Evolutionary conservation across 2,329 filamentous ascomycete species (phyloP).

Genomic region (Zymoseptoria tritici): DNA sequence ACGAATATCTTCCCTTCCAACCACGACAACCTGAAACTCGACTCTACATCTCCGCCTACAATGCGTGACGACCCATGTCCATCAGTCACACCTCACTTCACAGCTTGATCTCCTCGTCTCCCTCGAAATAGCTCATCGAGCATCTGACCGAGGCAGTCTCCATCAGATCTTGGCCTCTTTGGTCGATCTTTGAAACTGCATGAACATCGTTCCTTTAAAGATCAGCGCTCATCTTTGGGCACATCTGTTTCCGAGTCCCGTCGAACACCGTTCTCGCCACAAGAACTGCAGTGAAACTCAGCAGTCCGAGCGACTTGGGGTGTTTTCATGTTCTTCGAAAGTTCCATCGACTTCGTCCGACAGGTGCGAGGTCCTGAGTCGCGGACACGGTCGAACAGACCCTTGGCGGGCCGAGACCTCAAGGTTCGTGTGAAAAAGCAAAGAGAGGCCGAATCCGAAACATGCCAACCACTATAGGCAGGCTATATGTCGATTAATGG

Average conservation of each 20-base stretch:
- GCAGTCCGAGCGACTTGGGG: neutral
- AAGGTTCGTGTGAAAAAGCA: neutral
- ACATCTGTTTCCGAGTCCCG: neutral
- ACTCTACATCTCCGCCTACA: neutral
- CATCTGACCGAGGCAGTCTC: neutral
- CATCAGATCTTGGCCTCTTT: neutral
- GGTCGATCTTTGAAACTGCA: neutral
- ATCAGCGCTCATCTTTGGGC: neutral
- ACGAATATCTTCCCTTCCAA: neutral
- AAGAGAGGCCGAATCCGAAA: neutral
- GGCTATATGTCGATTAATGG: neutral
- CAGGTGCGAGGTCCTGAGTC: neutral
- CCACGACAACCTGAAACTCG: neutral
- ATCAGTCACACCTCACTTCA: neutral
- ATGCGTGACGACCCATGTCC: neutral
- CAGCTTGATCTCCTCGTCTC: neutral
- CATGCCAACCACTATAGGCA: neutral
- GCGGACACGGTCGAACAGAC: neutral
- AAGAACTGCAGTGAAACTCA: neutral
- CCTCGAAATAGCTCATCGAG: neutral
- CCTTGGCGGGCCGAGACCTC: neutral
- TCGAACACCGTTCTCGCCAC: neutral
- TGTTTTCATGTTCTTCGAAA: neutral
- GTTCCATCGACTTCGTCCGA: neutral
- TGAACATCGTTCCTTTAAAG: neutral